Percentiles rank a stretch among this genome's conserved stretches.
Evolutionary conservation across 2,329 filamentous ascomycete species (phyloP).

Genomic region (Colletotrichum cuscutae): DNA sequence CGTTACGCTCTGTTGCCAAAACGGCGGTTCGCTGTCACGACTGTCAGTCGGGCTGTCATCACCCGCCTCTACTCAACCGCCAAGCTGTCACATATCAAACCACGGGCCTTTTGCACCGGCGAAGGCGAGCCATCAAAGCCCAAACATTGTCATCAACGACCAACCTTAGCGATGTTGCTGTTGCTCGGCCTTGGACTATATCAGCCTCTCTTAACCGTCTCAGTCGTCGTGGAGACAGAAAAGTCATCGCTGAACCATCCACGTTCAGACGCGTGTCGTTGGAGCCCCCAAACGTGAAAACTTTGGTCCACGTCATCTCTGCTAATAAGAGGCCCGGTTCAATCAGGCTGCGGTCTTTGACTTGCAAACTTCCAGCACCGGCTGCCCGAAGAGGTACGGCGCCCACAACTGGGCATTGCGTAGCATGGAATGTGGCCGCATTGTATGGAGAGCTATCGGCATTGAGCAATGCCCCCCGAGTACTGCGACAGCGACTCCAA

Average conservation of each 20-base stretch:
- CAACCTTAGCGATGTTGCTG: background rate
- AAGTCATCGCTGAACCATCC: conserved; percentile 3
- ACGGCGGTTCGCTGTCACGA: conserved; percentile 14
- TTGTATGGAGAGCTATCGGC: conserved; percentile 25
- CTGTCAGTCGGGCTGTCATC: conserved; percentile 10
- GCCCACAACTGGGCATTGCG: conserved; percentile 10
- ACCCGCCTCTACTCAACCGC: background rate
- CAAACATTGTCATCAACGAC: background rate
- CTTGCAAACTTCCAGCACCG: background rate
- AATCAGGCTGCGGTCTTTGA: conserved; percentile 15
- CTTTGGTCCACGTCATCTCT: conserved; percentile 25
- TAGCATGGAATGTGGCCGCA: conserved; percentile 24
- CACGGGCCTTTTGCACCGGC: conserved; percentile 1
- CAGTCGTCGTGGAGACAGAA: conserved; percentile 25
- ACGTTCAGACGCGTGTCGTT: conserved; percentile 8
- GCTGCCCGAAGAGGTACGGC: background rate
- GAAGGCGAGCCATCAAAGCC: background rate
- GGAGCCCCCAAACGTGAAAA: background rate
- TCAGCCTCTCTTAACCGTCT: conserved; percentile 5
- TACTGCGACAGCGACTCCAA: conserved; percentile 24
- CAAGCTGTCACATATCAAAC: conserved; percentile 29
- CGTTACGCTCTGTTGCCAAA: background rate
- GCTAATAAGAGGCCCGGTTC: conserved; percentile 10
- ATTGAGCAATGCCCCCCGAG: conserved; percentile 20
- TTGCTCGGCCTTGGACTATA: conserved; percentile 18